Evolutionary conservation across 2,329 filamentous ascomycete genomes (phyloP).

Genomic region (Penicillium sp.): DNA sequence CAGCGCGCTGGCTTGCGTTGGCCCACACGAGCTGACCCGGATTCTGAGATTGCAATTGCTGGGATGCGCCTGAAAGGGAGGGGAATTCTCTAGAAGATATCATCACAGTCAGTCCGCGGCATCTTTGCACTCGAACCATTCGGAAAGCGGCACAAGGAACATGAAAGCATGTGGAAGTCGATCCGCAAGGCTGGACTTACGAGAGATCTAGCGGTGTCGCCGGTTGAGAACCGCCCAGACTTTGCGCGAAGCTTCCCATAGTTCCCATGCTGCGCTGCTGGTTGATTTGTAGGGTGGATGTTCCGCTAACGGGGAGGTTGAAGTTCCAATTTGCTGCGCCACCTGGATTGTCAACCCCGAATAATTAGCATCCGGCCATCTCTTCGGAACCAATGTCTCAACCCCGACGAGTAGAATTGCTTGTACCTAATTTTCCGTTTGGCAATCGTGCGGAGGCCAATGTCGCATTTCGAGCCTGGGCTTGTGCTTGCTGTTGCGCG

Average conservation of each 20-base stretch:
- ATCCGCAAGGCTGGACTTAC: slow-evolving; percentile 45
- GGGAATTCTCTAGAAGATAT: slow-evolving; percentile 56
- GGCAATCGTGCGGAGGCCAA: slow-evolving; percentile 51
- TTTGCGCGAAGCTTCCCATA: slow-evolving; percentile 57
- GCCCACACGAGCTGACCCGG: slow-evolving; percentile 56
- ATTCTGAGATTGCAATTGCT: slow-evolving; percentile 53
- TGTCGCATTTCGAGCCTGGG: slow-evolving; percentile 48
- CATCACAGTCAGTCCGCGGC: slow-evolving; percentile 13
- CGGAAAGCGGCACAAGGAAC: background rate
- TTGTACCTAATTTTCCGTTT: slow-evolving; percentile 55
- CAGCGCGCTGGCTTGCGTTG: slow-evolving; percentile 54
- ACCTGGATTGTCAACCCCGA: slow-evolving; percentile 36
- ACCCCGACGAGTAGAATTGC: slow-evolving; percentile 2
- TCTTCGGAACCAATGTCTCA: slow-evolving; percentile 2
- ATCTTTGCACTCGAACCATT: slow-evolving; percentile 2
- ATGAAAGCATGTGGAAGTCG: too few relatives aligned
- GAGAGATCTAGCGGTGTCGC: slow-evolving; percentile 56
- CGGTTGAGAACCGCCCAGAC: slow-evolving; percentile 53
- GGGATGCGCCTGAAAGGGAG: slow-evolving; percentile 57
- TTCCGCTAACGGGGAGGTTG: slow-evolving; percentile 53
- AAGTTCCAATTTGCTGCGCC: slow-evolving; percentile 59
- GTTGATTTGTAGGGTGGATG: slow-evolving; percentile 50
- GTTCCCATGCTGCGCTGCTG: slow-evolving; percentile 52
- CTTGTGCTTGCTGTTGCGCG: slow-evolving; percentile 50
- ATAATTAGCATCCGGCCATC: slow-evolving; percentile 25